phyloP scores from a whole-genome alignment of 2,329 filamentous ascomycete species.

The Alternaria postmessia region DNA sequence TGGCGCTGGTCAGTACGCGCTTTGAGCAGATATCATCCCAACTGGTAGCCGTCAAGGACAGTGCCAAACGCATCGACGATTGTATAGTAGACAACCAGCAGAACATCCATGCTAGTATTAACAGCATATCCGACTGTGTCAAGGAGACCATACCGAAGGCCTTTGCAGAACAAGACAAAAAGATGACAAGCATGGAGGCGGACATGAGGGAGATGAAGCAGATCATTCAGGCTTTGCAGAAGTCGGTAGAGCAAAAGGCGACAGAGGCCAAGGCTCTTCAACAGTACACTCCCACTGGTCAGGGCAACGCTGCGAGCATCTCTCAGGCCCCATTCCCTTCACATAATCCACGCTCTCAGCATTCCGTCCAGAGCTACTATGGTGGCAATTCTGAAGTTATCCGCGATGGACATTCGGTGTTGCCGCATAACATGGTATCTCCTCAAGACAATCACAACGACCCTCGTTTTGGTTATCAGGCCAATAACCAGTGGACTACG shows the following conservation, averaged over 20 bases:
- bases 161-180: slow-evolving; percentile 36
- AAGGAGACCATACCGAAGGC: slow-evolving; percentile 35
- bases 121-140: slow-evolving; percentile 36
- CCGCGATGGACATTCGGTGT: neutral
- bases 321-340: slow-evolving; percentile 8
- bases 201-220: slow-evolving; percentile 40
- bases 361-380: slow-evolving; percentile 31
- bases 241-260: slow-evolving; percentile 29
- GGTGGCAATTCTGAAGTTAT: slow-evolving; percentile 18
- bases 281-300: slow-evolving; percentile 4
- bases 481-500: slow-evolving; percentile 24
- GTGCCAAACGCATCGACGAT: slow-evolving; percentile 26
- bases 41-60: slow-evolving; percentile 33
- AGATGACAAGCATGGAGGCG: slow-evolving; percentile 31
- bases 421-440: slow-evolving; percentile 9
- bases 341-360: slow-evolving; percentile 36
- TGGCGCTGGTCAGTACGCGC: slow-evolving; percentile 28
- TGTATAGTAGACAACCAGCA: slow-evolving; percentile 11
- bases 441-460: slow-evolving; percentile 28
- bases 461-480: slow-evolving; percentile 23
- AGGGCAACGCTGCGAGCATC: slow-evolving; percentile 11
- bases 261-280: slow-evolving; percentile 14
- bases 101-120: slow-evolving; percentile 35
- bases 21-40: slow-evolving; percentile 39
- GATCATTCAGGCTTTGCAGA: slow-evolving; percentile 34